Evolutionary conservation across 2,329 filamentous ascomycete genomes (phyloP).

Genomic region (Verticillium alfalfae): DNA sequence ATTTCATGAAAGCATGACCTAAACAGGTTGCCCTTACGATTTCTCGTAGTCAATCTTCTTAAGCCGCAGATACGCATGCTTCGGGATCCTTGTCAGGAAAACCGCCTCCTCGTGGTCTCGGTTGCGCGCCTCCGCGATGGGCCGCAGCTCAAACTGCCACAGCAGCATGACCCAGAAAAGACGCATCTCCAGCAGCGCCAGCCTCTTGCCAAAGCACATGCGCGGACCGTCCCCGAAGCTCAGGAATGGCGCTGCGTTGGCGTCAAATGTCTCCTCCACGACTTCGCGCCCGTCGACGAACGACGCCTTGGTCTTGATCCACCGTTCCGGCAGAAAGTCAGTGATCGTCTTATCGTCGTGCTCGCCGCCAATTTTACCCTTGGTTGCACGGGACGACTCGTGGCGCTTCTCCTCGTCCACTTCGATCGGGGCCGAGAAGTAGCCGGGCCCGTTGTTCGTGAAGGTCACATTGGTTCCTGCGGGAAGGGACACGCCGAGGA

Average conservation of each 20-base stretch:
- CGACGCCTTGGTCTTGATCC: constrained; percentile 7
- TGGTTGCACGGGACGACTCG: not conserved
- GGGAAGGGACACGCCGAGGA: constrained; percentile 20
- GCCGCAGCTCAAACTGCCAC: constrained; percentile 21
- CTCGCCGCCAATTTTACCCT: not conserved
- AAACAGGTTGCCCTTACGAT: not conserved
- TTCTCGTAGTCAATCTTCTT: constrained; percentile 1
- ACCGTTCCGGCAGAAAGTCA: constrained; percentile 13
- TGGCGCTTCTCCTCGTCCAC: constrained; percentile 12
- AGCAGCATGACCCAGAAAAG: constrained; percentile 15
- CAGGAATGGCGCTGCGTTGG: constrained; percentile 16
- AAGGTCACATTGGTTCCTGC: constrained; percentile 16
- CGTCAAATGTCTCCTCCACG: constrained; percentile 13
- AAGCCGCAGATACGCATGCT: constrained; percentile 19
- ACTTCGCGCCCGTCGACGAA: constrained; percentile 2
- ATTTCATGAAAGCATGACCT: not conserved
- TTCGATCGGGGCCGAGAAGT: not conserved
- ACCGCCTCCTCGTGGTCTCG: constrained; percentile 12
- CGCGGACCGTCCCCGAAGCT: constrained; percentile 16
- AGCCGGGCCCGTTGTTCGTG: constrained; percentile 7
- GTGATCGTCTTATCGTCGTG: constrained; percentile 8
- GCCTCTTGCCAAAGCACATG: constrained; percentile 18
- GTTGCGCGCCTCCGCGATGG: constrained; percentile 7
- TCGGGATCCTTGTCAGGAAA: constrained; percentile 18
- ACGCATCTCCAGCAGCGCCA: constrained; percentile 22